These are phyloP conservation scores for Colletotrichum sublineola DNA, from an alignment of 2,329 filamentous ascomycete species.

Conservation along the genomic window DNA sequence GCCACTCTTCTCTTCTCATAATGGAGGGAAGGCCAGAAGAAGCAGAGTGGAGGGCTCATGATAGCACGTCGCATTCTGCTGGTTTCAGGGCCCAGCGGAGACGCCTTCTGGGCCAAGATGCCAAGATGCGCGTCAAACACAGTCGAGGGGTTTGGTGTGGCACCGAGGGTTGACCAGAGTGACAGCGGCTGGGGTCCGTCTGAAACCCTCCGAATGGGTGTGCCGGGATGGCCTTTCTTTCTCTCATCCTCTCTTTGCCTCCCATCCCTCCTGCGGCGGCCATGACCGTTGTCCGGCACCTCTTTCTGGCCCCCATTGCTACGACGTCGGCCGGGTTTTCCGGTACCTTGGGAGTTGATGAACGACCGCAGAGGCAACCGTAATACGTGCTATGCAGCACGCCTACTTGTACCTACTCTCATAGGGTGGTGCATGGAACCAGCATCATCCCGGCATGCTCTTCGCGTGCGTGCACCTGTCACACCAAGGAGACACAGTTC, in stretches of 20 bases:
- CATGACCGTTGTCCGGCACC: not conserved
- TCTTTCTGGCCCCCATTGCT: not conserved
- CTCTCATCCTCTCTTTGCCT: not conserved
- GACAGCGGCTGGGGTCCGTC: constrained; percentile 28
- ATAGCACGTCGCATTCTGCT: constrained; percentile 10
- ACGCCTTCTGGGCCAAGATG: constrained; percentile 27
- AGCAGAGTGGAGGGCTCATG: not conserved
- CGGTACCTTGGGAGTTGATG: not conserved
- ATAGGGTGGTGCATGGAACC: constrained; percentile 4
- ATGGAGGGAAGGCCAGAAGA: not conserved
- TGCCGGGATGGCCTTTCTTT: not conserved
- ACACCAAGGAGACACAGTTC: constrained; percentile 11
- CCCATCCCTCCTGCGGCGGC: too few species aligned
- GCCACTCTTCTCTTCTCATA: not conserved
- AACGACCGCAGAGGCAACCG: not conserved
- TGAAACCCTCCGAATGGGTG: constrained; percentile 27
- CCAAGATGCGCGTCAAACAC: constrained; percentile 39
- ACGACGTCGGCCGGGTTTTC: not conserved
- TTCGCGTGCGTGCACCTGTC: constrained; percentile 23
- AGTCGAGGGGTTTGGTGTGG: constrained; percentile 31
- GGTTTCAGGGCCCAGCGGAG: constrained; percentile 28
- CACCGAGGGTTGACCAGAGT: constrained; percentile 15
- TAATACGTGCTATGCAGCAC: too few species aligned
- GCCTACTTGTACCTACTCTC: not conserved
- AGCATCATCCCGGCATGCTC: not conserved